Evolutionary conservation across 2,329 filamentous ascomycete genomes (phyloP).

Genomic region (Penicillium fuscoglaucum): DNA sequence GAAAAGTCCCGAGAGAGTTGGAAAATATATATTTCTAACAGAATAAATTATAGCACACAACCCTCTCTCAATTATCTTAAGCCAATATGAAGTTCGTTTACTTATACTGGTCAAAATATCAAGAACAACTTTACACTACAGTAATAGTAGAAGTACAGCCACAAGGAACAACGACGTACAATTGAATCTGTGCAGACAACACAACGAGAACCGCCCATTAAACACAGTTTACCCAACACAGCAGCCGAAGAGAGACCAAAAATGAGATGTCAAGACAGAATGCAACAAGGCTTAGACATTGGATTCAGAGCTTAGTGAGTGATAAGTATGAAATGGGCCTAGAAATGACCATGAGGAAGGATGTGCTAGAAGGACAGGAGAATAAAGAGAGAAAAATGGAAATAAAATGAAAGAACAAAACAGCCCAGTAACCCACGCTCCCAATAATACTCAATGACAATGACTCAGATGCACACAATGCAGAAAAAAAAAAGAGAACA

Average conservation of each 20-base stretch:
- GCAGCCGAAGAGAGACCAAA: background rate
- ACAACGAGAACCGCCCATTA: background rate
- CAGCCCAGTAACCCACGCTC: conserved; percentile 29
- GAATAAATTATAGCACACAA: background rate
- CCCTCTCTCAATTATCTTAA: background rate
- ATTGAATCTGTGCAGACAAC: background rate
- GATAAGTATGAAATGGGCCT: conserved; percentile 23
- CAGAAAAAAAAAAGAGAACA: conserved; percentile 21
- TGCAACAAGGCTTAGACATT: conserved; percentile 13
- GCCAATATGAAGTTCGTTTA: background rate
- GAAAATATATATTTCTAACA: background rate
- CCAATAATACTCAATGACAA: conserved; percentile 33
- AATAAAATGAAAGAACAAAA: conserved; percentile 25
- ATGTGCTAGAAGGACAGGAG: conserved; percentile 30
- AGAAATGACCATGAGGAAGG: conserved; percentile 29
- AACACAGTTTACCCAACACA: background rate
- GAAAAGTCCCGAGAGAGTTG: background rate
- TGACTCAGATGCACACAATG: conserved; percentile 31
- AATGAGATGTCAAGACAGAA: conserved; percentile 1
- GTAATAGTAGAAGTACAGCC: background rate
- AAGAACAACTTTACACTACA: background rate
- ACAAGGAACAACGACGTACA: background rate
- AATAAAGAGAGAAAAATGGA: conserved; percentile 22
- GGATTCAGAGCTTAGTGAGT: conserved; percentile 18
- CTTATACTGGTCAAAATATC: background rate